phyloP scores from a whole-genome alignment of 768 basidiomycete species.

The Amanita pallidorosea region DNA sequence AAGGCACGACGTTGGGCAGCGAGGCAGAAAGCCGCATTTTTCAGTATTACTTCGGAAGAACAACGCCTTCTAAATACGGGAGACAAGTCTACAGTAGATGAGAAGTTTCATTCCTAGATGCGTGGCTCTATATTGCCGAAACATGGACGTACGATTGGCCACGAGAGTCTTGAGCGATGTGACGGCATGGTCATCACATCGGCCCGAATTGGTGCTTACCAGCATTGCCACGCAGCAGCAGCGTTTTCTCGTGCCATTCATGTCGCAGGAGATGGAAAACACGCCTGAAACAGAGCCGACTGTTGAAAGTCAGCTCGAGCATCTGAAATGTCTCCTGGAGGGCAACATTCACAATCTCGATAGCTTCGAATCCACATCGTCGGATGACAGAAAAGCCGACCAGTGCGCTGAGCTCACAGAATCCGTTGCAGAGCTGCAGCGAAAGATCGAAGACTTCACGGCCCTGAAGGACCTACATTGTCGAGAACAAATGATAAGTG shows the following conservation, averaged over 20 bases:
- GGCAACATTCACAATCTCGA: not conserved
- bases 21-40: conserved; percentile 37
- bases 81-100: not conserved
- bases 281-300: not conserved
- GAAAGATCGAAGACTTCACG: not conserved
- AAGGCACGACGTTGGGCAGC: conserved; percentile 53
- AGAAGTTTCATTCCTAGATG: not conserved
- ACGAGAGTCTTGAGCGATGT: no score
- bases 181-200: not conserved
- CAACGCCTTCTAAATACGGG: conserved; percentile 22
- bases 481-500: not conserved
- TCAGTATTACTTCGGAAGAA: conserved; percentile 52
- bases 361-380: not conserved
- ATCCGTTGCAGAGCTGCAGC: not conserved
- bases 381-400: not conserved
- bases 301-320: not conserved
- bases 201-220: not conserved
- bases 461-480: not conserved
- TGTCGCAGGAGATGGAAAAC: not conserved
- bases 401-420: not conserved
- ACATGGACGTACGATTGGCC: no score
- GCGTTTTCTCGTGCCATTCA: not conserved
- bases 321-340: not conserved
- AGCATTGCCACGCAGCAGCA: not conserved
- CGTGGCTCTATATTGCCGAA: no score